A percentile compares a stretch with the other conserved stretches of the same genome.
These are phyloP conservation scores for Stagonosporopsis vannaccii DNA, from an alignment of 2,329 filamentous ascomycete genomes.

Conservation along the genomic window DNA sequence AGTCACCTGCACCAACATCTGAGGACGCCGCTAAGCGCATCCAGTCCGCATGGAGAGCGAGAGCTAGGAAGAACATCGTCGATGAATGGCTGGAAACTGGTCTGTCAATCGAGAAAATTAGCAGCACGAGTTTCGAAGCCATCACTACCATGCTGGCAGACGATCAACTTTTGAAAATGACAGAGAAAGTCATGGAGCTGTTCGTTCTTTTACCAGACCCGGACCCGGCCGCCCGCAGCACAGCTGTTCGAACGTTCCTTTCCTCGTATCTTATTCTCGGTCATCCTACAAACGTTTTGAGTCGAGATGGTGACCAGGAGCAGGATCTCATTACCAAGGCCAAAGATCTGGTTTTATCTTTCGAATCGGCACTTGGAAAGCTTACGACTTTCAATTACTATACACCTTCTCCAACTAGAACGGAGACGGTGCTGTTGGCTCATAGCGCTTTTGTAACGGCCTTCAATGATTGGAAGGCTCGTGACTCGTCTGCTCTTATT, in stretches of 20 bases:
- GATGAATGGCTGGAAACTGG: conserved; percentile 71
- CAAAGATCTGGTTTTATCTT: conserved; percentile 77
- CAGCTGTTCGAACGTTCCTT: conserved; percentile 76
- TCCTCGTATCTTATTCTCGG: conserved; percentile 82
- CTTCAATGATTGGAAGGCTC: conserved; percentile 84
- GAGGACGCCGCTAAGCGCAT: conserved; percentile 71
- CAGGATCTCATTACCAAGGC: conserved; percentile 80
- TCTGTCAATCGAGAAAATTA: conserved; percentile 73
- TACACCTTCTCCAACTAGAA: conserved; percentile 68
- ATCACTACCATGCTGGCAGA: conserved; percentile 73
- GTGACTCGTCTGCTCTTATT: conserved; percentile 78
- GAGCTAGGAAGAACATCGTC: conserved; percentile 66
- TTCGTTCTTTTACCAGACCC: conserved; percentile 67
- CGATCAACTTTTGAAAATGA: conserved; percentile 69
- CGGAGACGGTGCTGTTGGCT: conserved; percentile 69
- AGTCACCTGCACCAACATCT: conserved; percentile 56
- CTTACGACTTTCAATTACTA: conserved; percentile 72
- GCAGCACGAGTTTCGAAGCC: conserved; percentile 75
- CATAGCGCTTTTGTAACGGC: conserved; percentile 79
- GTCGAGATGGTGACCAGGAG: conserved; percentile 73
- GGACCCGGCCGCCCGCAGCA: conserved; percentile 69
- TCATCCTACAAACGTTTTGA: conserved; percentile 79
- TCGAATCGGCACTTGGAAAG: conserved; percentile 75
- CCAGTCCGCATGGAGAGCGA: conserved; percentile 73
- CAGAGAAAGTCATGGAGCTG: conserved; percentile 71